phyloP scores from a whole-genome alignment of 1,284 basidiomycete genomes.

The Vanrija sp. region DNA sequence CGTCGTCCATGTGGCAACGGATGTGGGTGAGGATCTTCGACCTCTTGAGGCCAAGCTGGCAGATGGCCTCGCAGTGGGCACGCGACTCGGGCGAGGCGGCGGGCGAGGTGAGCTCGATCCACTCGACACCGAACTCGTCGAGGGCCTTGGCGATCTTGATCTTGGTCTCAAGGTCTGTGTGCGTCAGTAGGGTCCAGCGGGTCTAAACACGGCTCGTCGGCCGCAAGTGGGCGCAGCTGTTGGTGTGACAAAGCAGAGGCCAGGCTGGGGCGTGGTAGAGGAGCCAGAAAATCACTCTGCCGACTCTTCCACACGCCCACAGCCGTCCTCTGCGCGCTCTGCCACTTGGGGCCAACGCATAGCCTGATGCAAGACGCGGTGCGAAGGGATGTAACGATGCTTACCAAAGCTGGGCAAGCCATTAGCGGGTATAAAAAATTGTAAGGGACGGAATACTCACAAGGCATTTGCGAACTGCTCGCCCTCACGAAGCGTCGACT shows the following conservation, averaged over 20 bases:
- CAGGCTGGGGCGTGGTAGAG: too few relatives aligned
- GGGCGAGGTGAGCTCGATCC: slow-evolving; percentile 98
- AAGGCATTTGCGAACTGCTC: slow-evolving; percentile 98
- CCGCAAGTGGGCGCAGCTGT: too few relatives aligned
- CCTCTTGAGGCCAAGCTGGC: slow-evolving; percentile 92
- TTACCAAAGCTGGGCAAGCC: slow-evolving; percentile 6
- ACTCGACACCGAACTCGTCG: slow-evolving; percentile 98
- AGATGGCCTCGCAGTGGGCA: slow-evolving; percentile 94
- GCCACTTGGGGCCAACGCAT: too few relatives aligned
- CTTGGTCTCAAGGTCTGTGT: slow-evolving; percentile 81
- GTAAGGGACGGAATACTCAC: too few relatives aligned
- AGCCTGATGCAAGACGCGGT: too few relatives aligned
- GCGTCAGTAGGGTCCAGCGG: neutral
- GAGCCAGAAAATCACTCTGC: too few relatives aligned
- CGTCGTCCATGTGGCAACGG: slow-evolving; percentile 99
- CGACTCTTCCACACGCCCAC: too few relatives aligned
- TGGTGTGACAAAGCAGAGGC: too few relatives aligned
- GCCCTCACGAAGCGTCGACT: slow-evolving; percentile 94
- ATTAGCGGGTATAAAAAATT: too few relatives aligned
- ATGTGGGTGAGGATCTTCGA: slow-evolving; percentile 92
- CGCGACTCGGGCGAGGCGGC: slow-evolving; percentile 96
- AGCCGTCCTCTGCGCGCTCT: too few relatives aligned
- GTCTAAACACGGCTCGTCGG: too few relatives aligned
- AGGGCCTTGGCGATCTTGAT: slow-evolving; percentile 96
- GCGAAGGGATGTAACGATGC: neutral